Percentiles rank a stretch among this genome's conserved stretches.
Evolutionary conservation across 1,139 yeast species (phyloP).

Genomic region (Geotrichum klebahnii): DNA sequence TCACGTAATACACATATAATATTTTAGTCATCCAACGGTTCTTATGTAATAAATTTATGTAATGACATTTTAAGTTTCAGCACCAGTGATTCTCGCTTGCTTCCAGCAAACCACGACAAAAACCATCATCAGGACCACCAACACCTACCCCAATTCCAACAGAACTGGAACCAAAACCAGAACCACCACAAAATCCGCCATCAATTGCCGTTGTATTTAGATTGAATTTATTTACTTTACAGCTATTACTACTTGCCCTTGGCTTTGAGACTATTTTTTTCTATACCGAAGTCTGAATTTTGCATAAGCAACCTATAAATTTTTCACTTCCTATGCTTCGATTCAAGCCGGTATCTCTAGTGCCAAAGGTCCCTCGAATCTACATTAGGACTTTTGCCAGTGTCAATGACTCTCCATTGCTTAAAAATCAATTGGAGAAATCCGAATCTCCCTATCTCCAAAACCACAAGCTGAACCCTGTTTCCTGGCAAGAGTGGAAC

Average conservation of each 20-base stretch:
- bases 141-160: too few species aligned
- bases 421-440: constrained; percentile 29
- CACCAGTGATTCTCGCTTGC: neutral
- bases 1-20: constrained; percentile 2
- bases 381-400: constrained; percentile 4
- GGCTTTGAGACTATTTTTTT: too few species aligned
- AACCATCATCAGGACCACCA: too few species aligned
- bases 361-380: constrained; percentile 1
- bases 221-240: neutral
- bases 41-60: neutral
- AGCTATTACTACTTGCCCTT: too few species aligned
- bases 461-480: constrained; percentile 31
- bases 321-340: too few species aligned
- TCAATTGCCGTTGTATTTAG: neutral
- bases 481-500: constrained; percentile 42
- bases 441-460: constrained; percentile 34
- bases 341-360: neutral
- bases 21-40: constrained; percentile 2
- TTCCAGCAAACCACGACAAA: neutral
- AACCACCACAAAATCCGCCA: neutral
- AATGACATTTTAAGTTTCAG: neutral
- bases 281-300: too few species aligned
- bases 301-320: too few species aligned
- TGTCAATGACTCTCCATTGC: constrained; percentile 7
- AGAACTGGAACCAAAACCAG: neutral